Evolutionary conservation across 2,329 filamentous ascomycete genomes (phyloP).

Genomic region (Aureobasidium sp.): DNA sequence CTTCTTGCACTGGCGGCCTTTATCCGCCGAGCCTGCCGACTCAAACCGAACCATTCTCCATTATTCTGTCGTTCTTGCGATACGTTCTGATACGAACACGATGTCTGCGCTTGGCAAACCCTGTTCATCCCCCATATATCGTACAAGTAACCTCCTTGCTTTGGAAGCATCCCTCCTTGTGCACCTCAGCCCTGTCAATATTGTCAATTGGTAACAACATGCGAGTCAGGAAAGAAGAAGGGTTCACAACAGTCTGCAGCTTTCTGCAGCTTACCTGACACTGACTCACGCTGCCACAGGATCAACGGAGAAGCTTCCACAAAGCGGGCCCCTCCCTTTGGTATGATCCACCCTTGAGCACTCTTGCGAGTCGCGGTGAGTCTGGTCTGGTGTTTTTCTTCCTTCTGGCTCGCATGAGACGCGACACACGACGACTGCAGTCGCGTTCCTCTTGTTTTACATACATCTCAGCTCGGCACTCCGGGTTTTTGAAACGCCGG

Average conservation of each 20-base stretch:
- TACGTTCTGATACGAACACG: constrained; percentile 1
- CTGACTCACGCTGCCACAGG: constrained; percentile 6
- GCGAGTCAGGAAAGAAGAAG: constrained; percentile 7
- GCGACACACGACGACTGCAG: constrained; percentile 4
- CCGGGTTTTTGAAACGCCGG: constrained; percentile 5
- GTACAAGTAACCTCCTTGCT: neutral
- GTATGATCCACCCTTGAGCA: neutral
- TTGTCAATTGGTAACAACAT: constrained; percentile 1
- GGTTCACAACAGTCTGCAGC: constrained; percentile 3
- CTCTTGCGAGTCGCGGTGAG: constrained; percentile 2
- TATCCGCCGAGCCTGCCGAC: neutral
- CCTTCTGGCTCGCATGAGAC: neutral
- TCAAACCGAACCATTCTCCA: neutral
- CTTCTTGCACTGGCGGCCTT: neutral
- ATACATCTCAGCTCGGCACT: constrained; percentile 5
- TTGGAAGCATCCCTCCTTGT: neutral
- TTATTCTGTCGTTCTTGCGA: neutral
- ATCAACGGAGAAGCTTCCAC: constrained; percentile 5
- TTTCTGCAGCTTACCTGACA: constrained; percentile 4
- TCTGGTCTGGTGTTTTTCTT: neutral
- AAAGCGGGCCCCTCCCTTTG: neutral
- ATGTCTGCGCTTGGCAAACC: neutral
- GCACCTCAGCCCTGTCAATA: neutral
- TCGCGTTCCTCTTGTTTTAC: neutral
- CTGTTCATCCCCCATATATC: neutral